Conservation (phyloP, 305 asterid genomes). For the Plantago coronopus region DNA sequence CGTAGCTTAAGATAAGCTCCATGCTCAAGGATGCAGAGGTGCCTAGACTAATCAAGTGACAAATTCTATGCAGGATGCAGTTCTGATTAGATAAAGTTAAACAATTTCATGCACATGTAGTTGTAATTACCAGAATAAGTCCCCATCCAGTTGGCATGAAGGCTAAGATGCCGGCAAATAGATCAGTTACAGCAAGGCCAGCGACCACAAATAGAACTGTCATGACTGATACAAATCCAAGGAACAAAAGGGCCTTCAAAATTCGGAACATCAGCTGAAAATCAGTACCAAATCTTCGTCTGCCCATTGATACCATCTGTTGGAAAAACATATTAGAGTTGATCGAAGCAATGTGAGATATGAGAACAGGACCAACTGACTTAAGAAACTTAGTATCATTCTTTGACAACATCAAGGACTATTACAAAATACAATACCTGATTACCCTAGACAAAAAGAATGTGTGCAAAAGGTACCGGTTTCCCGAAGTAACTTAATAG, state of each 20-base stretch:
- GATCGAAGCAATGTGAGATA: background rate
- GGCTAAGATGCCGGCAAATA: constrained; percentile 7
- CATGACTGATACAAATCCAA: constrained; percentile 12
- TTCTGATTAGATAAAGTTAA: no score
- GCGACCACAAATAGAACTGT: constrained; percentile 7
- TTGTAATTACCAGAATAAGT: constrained; percentile 6
- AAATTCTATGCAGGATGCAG: no score
- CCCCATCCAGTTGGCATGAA: constrained; percentile 16
- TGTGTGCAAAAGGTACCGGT: no score
- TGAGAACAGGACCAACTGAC: no score
- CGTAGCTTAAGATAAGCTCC: no score
- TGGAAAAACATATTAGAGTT: background rate
- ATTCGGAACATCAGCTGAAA: constrained; percentile 11
- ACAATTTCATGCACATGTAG: background rate
- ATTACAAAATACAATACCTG: no score
- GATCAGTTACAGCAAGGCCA: constrained; percentile 6
- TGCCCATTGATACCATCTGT: constrained; percentile 14
- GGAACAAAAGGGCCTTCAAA: constrained; percentile 10
- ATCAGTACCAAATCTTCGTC: constrained; percentile 10
- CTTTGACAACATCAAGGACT: no score
- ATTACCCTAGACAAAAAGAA: no score
- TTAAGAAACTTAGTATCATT: no score
- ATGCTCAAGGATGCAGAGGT: no score
- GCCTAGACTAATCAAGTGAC: no score
- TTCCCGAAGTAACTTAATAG: no score